These are phyloP conservation scores for Blastomyces percursus DNA, from an alignment of 2,329 filamentous ascomycete species.

Conservation along the genomic window DNA sequence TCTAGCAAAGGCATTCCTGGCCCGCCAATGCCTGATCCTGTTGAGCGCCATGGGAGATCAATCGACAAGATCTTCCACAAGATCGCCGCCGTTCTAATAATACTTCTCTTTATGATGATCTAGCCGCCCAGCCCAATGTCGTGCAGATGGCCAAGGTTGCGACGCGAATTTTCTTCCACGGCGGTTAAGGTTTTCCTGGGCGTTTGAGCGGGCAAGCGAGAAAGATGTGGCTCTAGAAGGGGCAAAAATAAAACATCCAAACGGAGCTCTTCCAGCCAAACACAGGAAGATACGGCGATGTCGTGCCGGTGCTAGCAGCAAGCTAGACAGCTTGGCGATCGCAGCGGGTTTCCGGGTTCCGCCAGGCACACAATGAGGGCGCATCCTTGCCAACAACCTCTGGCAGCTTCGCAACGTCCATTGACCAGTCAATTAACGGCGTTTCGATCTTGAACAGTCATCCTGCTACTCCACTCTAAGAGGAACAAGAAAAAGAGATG, in stretches of 20 bases:
- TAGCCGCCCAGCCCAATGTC: neutral
- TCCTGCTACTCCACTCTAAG: neutral
- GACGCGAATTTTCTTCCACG: neutral
- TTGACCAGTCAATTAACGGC: neutral
- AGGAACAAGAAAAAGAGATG: neutral
- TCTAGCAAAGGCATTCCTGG: neutral
- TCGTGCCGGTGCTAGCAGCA: neutral
- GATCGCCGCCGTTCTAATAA: neutral
- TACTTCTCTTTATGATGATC: neutral
- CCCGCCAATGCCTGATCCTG: neutral
- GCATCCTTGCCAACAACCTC: neutral
- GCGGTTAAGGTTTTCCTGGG: neutral
- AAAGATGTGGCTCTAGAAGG: neutral
- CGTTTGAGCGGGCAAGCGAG: neutral
- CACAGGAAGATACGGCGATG: neutral
- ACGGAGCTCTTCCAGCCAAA: neutral
- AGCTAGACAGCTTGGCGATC: neutral
- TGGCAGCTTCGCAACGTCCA: neutral
- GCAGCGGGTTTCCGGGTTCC: neutral
- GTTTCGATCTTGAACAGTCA: slow-evolving; percentile 1
- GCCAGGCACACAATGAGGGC: neutral
- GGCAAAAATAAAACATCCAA: neutral
- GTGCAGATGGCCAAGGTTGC: neutral
- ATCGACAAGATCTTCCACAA: neutral
- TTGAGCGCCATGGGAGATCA: neutral